phyloP scores from a whole-genome alignment of 2,329 filamentous ascomycete genomes.

The Massarina eburnea region DNA sequence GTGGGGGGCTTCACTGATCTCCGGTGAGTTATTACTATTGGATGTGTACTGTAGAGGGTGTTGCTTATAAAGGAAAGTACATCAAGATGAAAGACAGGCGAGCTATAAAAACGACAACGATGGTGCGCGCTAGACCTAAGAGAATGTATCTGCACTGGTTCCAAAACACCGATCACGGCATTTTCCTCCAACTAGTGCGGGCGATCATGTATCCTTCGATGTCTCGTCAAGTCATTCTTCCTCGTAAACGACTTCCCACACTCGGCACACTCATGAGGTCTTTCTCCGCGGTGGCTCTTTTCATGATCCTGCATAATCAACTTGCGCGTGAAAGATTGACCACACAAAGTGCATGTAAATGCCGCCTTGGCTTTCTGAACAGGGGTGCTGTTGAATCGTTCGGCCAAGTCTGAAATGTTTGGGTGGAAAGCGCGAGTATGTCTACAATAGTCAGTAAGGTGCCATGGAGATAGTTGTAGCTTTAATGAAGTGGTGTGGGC shows the following conservation, averaged over 20 bases:
- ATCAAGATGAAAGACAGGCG: no score
- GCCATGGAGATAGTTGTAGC: slow-evolving; percentile 1
- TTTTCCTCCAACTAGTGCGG: no score
- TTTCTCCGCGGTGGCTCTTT: slow-evolving; percentile 39
- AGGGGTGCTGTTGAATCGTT: slow-evolving; percentile 18
- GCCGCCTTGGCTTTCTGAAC: slow-evolving; percentile 17
- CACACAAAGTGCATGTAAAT: slow-evolving; percentile 40
- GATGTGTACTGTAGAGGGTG: no score
- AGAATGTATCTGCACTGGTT: no score
- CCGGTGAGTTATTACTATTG: no score
- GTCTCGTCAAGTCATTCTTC: slow-evolving; percentile 23
- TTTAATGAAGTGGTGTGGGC: background rate
- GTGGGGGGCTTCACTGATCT: no score
- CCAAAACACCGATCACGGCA: no score
- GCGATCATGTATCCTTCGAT: slow-evolving; percentile 25
- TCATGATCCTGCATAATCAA: slow-evolving; percentile 41
- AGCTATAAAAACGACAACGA: no score
- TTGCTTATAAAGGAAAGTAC: no score
- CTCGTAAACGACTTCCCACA: slow-evolving; percentile 32
- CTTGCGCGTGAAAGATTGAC: slow-evolving; percentile 43
- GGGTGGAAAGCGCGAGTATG: slow-evolving; percentile 28
- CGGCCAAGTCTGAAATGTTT: slow-evolving; percentile 24
- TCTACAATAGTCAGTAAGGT: slow-evolving; percentile 2
- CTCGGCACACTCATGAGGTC: slow-evolving; percentile 21
- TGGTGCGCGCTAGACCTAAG: no score